Evolutionary conservation across 345 rosid species (phyloP).

Genomic region (Eucalyptus sideroxylon): DNA sequence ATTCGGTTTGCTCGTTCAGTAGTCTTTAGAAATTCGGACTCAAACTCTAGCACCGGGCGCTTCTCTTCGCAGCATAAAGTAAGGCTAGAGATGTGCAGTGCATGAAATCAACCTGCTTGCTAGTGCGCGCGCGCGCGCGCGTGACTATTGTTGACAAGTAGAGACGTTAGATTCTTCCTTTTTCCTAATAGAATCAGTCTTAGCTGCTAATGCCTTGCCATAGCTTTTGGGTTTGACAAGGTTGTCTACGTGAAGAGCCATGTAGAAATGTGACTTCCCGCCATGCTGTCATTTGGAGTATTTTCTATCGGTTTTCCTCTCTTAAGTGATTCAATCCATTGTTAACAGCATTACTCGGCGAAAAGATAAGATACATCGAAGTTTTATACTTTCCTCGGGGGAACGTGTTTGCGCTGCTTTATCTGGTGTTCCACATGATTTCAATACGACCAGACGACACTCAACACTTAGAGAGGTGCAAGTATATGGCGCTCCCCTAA

Average conservation of each 20-base stretch:
- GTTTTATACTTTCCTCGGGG: background rate
- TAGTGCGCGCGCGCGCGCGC: rapidly evolving
- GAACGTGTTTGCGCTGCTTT: background rate
- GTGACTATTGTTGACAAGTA: background rate
- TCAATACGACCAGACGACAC: background rate
- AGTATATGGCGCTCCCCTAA: background rate
- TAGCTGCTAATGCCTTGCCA: background rate
- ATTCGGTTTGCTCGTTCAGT: background rate
- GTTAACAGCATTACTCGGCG: background rate
- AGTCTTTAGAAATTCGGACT: background rate
- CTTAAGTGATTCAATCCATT: background rate
- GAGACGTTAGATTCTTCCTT: background rate
- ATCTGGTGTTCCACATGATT: background rate
- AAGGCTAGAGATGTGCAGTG: background rate
- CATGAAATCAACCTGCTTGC: background rate
- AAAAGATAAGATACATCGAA: background rate
- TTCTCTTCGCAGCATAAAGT: background rate
- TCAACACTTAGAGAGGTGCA: background rate
- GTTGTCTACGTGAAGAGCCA: background rate
- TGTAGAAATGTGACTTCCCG: background rate
- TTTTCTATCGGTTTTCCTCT: background rate
- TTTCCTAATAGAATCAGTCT: background rate
- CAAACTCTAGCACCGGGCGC: background rate
- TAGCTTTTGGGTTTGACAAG: background rate
- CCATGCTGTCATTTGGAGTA: background rate